phyloP scores from a whole-genome alignment of 306 rosid species.

The Vigna reflexopilosa region DNA sequence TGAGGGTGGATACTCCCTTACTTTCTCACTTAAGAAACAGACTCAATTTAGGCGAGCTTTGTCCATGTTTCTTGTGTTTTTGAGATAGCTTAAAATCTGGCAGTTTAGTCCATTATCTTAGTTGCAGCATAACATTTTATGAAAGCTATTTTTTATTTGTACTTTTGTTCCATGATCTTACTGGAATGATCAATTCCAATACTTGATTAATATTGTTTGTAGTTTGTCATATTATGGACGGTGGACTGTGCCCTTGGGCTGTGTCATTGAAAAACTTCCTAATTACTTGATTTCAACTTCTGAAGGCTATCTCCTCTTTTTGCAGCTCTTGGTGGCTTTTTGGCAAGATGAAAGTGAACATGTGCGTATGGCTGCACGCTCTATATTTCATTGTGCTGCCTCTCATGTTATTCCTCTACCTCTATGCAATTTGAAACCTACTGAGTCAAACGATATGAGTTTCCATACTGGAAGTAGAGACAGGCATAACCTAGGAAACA shows the following conservation, averaged over 20 bases:
- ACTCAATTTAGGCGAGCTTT: slow-evolving; percentile 4
- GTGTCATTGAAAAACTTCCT: slow-evolving; percentile 13
- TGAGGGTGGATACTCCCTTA: not conserved
- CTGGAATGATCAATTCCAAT: slow-evolving; percentile 26
- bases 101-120: slow-evolving; percentile 23
- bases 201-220: slow-evolving; percentile 30
- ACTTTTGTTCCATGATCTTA: slow-evolving; percentile 36
- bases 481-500: slow-evolving; percentile 43
- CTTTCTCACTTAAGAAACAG: not conserved
- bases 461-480: slow-evolving; percentile 50
- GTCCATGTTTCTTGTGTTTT: slow-evolving; percentile 29
- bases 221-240: slow-evolving; percentile 31
- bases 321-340: slow-evolving; percentile 94
- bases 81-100: slow-evolving; percentile 40
- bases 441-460: slow-evolving; percentile 47
- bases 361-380: slow-evolving; percentile 96
- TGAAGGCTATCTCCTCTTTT: slow-evolving; percentile 39
- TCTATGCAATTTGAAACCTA: slow-evolving; percentile 59
- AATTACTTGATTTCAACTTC: slow-evolving; percentile 39
- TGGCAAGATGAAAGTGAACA: slow-evolving; percentile 99
- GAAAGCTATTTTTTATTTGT: slow-evolving; percentile 17
- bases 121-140: slow-evolving; percentile 30
- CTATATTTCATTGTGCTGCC: slow-evolving; percentile 96
- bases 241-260: slow-evolving; percentile 27
- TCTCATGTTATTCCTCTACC: slow-evolving; percentile 87